phyloP scores from a whole-genome alignment of 768 basidiomycete genomes.

The Lactarius trivialis region DNA sequence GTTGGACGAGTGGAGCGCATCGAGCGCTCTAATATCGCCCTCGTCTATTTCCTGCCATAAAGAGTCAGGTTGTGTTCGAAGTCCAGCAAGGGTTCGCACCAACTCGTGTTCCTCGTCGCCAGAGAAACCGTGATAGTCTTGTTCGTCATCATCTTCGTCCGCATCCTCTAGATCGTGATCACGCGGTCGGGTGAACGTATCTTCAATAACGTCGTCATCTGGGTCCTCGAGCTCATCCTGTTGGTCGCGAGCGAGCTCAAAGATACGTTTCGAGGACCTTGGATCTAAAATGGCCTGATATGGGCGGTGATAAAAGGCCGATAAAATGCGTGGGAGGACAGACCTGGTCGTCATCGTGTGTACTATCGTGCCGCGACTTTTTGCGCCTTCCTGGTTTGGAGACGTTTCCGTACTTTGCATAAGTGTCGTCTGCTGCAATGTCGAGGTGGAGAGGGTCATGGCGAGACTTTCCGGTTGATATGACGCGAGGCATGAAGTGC shows the following conservation, averaged over 20 bases:
- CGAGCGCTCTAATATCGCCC: conserved; percentile 79
- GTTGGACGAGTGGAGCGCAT: conserved; percentile 71
- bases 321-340: conserved; percentile 1
- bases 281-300: conserved; percentile 65
- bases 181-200: conserved; percentile 26
- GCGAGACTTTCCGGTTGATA: conserved; percentile 47
- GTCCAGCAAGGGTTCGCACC: conserved; percentile 30
- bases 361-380: conserved; percentile 49
- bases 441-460: conserved; percentile 88
- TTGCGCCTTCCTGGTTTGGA: conserved; percentile 70
- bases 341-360: conserved; percentile 31
- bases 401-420: conserved; percentile 72
- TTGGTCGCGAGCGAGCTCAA: conserved; percentile 88
- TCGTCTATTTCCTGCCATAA: conserved; percentile 80
- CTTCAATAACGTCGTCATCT: conserved; percentile 29
- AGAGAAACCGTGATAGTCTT: conserved; percentile 37
- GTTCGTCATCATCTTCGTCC: conserved; percentile 56
- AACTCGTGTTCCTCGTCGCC: conserved; percentile 44
- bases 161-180: conserved; percentile 28
- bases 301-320: background rate
- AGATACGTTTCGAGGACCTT: conserved; percentile 79
- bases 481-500: conserved; percentile 62
- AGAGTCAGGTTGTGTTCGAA: background rate
- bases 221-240: conserved; percentile 71
- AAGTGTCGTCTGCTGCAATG: conserved; percentile 68